Evolutionary conservation across 1,139 yeast genomes (phyloP).

Genomic region (Scheffersomyces insectosa): DNA sequence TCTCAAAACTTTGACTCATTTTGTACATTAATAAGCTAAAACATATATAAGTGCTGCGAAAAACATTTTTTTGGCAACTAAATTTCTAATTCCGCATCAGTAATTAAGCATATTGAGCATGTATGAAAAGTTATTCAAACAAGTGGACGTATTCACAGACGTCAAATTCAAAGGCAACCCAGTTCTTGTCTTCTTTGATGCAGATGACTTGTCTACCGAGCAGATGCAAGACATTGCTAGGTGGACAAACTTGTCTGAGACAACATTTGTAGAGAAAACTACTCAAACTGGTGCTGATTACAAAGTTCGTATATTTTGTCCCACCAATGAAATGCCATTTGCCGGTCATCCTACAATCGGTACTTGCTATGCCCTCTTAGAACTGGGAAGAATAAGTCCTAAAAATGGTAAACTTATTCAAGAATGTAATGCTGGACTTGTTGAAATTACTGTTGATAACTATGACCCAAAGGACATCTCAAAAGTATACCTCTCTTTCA

Average conservation of each 20-base stretch:
- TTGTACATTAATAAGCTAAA: too few relatives aligned
- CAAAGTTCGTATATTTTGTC: constrained; percentile 49
- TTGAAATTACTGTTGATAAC: constrained; percentile 25
- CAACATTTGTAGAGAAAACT: constrained; percentile 46
- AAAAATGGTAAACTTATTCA: constrained; percentile 32
- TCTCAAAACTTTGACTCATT: too few relatives aligned
- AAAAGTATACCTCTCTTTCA: constrained; percentile 15
- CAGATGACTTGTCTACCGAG: constrained; percentile 28
- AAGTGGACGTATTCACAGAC: constrained; percentile 53
- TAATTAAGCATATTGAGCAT: background rate
- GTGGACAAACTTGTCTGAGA: constrained; percentile 61
- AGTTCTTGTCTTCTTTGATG: constrained; percentile 50
- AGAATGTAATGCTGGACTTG: constrained; percentile 46
- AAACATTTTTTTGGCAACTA: background rate
- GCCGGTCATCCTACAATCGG: constrained; percentile 67
- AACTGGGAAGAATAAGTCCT: constrained; percentile 25
- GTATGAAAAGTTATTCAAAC: constrained; percentile 31
- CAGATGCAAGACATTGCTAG: constrained; percentile 48
- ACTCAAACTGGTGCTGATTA: constrained; percentile 36
- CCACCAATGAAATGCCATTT: constrained; percentile 49
- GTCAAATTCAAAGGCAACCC: constrained; percentile 52
- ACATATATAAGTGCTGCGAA: too few relatives aligned
- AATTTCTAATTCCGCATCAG: background rate
- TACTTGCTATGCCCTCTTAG: constrained; percentile 43
- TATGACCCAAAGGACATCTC: background rate